Conservation (phyloP, 257 asterid species). For the Lycium barbarum region DNA sequence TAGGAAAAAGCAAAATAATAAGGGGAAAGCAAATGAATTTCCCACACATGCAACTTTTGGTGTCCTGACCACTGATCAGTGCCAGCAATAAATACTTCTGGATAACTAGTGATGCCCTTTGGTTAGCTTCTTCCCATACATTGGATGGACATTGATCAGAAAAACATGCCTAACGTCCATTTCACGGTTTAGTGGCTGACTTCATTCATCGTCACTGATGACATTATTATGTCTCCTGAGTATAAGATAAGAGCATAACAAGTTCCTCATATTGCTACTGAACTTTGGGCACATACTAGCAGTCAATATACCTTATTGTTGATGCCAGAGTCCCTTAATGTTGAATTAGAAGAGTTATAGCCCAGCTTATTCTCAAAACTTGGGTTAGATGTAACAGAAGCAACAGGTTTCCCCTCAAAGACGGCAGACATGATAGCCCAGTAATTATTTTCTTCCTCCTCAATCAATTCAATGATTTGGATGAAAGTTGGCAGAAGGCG, state of each 20-base stretch:
- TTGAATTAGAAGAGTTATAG: conserved; percentile 44
- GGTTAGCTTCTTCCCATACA: conserved; percentile 8
- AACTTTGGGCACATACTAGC: not conserved
- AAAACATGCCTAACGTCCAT: not conserved
- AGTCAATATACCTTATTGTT: conserved; percentile 74
- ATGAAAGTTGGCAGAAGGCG: conserved; percentile 87
- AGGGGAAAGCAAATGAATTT: not conserved
- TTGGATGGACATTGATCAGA: conserved; percentile 18
- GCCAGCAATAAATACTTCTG: not conserved
- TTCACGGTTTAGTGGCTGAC: not conserved
- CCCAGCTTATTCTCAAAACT: conserved; percentile 43
- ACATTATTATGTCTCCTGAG: not conserved
- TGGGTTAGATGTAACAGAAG: conserved; percentile 44
- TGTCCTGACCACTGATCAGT: conserved; percentile 12
- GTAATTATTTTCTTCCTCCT: conserved; percentile 78
- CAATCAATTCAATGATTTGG: conserved; percentile 86
- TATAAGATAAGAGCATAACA: conserved; percentile 5
- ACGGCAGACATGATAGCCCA: conserved; percentile 79
- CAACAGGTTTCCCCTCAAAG: conserved; percentile 69
- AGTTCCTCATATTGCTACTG: conserved; percentile 8
- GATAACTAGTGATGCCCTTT: conserved; percentile 6
- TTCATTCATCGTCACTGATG: not conserved
- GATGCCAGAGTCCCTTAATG: conserved; percentile 64
- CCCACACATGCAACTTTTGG: conserved; percentile 1
- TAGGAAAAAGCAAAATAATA: not conserved